Evolutionary conservation across 345 rosid genomes (phyloP).

Genomic region (Crucihimalaya himalaica): DNA sequence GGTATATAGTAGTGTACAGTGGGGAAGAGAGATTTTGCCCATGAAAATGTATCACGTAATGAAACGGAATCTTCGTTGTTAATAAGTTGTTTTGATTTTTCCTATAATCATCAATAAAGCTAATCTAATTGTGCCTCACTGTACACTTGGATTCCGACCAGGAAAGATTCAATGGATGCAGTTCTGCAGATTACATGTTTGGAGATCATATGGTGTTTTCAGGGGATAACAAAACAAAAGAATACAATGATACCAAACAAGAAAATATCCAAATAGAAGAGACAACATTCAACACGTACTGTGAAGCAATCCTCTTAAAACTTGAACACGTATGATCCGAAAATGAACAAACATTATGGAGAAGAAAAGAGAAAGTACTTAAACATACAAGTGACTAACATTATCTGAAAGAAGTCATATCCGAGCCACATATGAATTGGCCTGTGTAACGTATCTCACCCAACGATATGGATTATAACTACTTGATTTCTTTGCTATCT

Average conservation of each 20-base stretch:
- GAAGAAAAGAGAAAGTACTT: not conserved
- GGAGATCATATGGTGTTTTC: not conserved
- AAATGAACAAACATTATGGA: not conserved
- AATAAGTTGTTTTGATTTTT: conserved; percentile 20
- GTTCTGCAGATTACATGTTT: not conserved
- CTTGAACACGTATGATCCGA: conserved; percentile 12
- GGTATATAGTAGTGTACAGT: conserved; percentile 40
- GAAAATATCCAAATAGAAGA: conserved; percentile 7
- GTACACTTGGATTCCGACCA: not conserved
- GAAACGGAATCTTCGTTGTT: conserved; percentile 12
- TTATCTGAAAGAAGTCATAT: conserved; percentile 41
- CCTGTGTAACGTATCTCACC: conserved; percentile 99
- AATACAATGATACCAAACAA: not conserved
- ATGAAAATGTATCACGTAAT: conserved; percentile 30
- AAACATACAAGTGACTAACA: conserved; percentile 21
- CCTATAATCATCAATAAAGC: conserved; percentile 18
- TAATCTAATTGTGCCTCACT: not conserved
- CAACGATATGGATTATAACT: conserved; percentile 87
- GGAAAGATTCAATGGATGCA: not conserved
- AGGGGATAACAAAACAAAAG: not conserved
- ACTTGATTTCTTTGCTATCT: conserved; percentile 90
- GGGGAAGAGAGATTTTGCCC: conserved; percentile 36
- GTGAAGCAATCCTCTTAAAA: not conserved
- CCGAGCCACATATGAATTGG: conserved; percentile 96
- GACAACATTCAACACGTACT: conserved; percentile 13